phyloP scores from a whole-genome alignment of 768 basidiomycete genomes.

The Amanita rubescens region DNA sequence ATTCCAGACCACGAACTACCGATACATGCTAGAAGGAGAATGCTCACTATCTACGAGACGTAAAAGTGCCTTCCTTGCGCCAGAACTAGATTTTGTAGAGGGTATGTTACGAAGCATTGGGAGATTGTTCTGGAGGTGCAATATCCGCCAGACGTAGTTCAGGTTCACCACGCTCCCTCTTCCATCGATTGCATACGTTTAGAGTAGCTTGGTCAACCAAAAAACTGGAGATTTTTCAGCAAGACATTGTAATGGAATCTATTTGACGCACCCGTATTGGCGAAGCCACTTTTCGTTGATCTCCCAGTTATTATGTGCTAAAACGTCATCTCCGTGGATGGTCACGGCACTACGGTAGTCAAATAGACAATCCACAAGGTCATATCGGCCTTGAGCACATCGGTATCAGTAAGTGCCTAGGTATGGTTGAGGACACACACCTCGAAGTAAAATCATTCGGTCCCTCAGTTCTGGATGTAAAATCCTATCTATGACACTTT shows the following conservation, averaged over 20 bases:
- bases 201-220: slow-evolving; percentile 70
- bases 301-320: slow-evolving; percentile 91
- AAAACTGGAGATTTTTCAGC: slow-evolving; percentile 40
- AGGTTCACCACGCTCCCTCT: slow-evolving; percentile 70
- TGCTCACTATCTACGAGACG: not conserved
- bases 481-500: slow-evolving; percentile 86
- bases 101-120: slow-evolving; percentile 6
- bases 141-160: slow-evolving; percentile 43
- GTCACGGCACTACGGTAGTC: slow-evolving; percentile 63
- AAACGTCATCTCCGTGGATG: slow-evolving; percentile 86
- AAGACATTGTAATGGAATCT: not conserved
- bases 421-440: slow-evolving; percentile 31
- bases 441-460: slow-evolving; percentile 82
- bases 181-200: slow-evolving; percentile 78
- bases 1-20: not conserved
- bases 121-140: slow-evolving; percentile 4
- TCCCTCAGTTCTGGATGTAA: slow-evolving; percentile 87
- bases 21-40: not conserved
- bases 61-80: not conserved
- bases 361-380: slow-evolving; percentile 72
- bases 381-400: slow-evolving; percentile 55
- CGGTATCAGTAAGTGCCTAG: slow-evolving; percentile 3
- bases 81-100: not conserved
- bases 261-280: slow-evolving; percentile 63
- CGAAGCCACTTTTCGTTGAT: slow-evolving; percentile 76